Base-by-base conservation (phyloP, 441 rosid genomes). In the Eutrema salsugineum region DNA sequence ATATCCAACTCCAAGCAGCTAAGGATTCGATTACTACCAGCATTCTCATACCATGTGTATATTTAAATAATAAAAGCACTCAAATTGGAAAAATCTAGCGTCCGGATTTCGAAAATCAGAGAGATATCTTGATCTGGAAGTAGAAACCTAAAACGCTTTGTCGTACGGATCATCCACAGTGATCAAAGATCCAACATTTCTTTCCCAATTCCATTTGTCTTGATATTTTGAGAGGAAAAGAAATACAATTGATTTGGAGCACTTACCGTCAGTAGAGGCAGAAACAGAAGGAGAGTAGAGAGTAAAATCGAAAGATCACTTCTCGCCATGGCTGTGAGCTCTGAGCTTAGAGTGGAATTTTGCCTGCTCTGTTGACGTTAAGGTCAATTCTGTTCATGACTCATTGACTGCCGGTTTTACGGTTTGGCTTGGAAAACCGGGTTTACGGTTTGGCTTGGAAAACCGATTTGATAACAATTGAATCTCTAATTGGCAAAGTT, bases 281-380 rank as follows among this genome's bases (percentile, higher is more conserved):
- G 50, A 50, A 35, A 33, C 57, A 77, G 10, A 71, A 77, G 68
- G 11, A 66, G 32, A 43, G 46, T 20, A 27, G 46, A 65, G 58
- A 51, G n/a, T 19, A 38, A 8, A 19, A 3, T 44, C 40, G 20
- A 51, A 59, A 11, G 22, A 50, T 58, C 16, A 53, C 39, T 65
- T 59, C 64, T 71, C 59, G 65, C 77, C 80, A 71, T 77, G 36
- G 38, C 50, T 50, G 39, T 43, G 72, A 42, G 15, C 64, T 46
- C 3, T 44, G 2, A 63, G 63, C 62, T n/a, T n/a, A n/a, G n/a
- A n/a, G n/a, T n/a, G n/a, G n/a, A n/a, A n/a, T n/a, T n/a, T n/a
- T n/a, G n/a, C n/a, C 35, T 49, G 24, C 50, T 66, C 42, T 16
- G 55, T 49, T 48, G 61, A 56, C 71, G 24, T 6, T 5, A 32